Evolutionary conservation across 2,329 filamentous ascomycete species (phyloP).

Genomic region (Botrytis galanthina): DNA sequence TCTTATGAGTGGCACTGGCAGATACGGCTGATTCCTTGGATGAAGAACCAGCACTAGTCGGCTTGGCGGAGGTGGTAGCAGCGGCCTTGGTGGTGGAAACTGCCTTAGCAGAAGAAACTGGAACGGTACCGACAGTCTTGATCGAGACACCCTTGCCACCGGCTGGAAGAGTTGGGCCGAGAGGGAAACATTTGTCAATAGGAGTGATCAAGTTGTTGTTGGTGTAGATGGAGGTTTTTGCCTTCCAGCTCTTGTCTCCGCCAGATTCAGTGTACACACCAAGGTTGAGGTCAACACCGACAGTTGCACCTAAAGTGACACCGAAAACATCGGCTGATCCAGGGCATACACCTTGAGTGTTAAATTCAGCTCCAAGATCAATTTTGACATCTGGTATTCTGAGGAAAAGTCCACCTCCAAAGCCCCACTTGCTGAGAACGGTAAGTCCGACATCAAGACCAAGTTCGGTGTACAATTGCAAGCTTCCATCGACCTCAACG

Average conservation of each 20-base stretch:
- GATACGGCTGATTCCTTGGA: background rate
- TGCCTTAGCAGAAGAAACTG: background rate
- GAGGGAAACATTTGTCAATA: constrained; percentile 18
- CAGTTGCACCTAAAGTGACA: constrained; percentile 13
- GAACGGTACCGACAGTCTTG: constrained; percentile 19
- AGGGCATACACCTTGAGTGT: constrained; percentile 18
- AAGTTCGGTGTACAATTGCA: constrained; percentile 11
- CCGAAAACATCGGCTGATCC: constrained; percentile 18
- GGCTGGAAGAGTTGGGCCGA: constrained; percentile 8
- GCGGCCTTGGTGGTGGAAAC: background rate
- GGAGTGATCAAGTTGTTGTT: constrained; percentile 15
- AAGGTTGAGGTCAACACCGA: constrained; percentile 13
- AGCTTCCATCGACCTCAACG: constrained; percentile 17
- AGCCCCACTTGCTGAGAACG: constrained; percentile 11
- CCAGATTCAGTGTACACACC: constrained; percentile 16
- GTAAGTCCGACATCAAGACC: constrained; percentile 18
- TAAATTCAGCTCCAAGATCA: constrained; percentile 15
- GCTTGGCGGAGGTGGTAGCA: background rate
- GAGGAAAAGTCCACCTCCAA: constrained; percentile 17
- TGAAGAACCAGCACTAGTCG: background rate
- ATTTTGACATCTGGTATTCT: constrained; percentile 12
- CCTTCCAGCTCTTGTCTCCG: constrained; percentile 13
- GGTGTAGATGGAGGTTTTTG: background rate
- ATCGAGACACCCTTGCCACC: background rate
- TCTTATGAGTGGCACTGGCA: background rate